Evolutionary conservation across 2,329 filamentous ascomycete species (phyloP), one percentile per base, ranked within the genome.

Genomic region (Westerdykella ornata): DNA sequence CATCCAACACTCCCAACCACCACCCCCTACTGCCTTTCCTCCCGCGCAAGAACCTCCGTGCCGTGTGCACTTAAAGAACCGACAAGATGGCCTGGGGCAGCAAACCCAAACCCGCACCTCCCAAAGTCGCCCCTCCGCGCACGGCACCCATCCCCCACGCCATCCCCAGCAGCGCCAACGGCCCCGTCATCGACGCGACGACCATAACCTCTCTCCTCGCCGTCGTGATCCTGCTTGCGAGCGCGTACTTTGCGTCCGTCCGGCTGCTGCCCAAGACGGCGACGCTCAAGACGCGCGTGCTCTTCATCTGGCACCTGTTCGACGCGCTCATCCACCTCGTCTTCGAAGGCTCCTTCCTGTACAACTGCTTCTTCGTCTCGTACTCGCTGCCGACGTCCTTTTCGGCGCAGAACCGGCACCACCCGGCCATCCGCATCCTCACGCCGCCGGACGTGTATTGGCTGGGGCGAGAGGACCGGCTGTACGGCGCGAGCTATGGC

Each of bases 241-340:
- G 70, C 39, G 76, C 78, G 36, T 77, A 76, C 57, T 19, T 68
- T 20, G 64, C 71, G 39, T 76, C 75, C 32, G 54, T 67, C 14
- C 54, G 57, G 32, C 60, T 76, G 8, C 72, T 84, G 18, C 77
- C 82, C 3, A 60, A 68, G 14, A 58, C 71, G 1, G 72, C 80
- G 9, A 68, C 76, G 1, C 62, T 69, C 29, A 77, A 80, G 38
- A 74, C 75, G 42, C 87, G 88, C 47, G 71, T 85, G 61, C 81
- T 96, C 50, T 95, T 95, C 75, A 78, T 94, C 68, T 96, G 90
- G 90, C 89, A 96, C 71, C 77, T 86, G 29, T 94, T 94, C 69
- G 89, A 96, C 66, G 87, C 87, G 22, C 76, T 96, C 33, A 90
- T 33, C 58, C 92, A 98, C 71, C 80, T 94, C 67, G 73, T 88